A percentile compares a stretch with the other conserved stretches of the same genome.
These are phyloP conservation scores for Effrenium voratum DNA, from an alignment of 73 alveolate genomes.

Conservation along the genomic window DNA sequence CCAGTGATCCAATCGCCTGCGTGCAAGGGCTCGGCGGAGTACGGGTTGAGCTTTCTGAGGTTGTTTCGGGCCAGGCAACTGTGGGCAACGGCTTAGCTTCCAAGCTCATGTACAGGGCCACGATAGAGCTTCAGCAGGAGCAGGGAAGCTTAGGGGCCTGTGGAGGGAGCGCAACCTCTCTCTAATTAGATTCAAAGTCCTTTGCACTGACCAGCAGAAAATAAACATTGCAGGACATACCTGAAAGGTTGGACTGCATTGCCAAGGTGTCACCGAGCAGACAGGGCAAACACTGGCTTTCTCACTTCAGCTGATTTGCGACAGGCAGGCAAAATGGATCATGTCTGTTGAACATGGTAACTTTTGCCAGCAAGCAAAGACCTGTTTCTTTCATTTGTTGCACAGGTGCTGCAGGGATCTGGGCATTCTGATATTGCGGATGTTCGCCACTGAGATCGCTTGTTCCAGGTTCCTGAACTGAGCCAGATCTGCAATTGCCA, in stretches of 20 bases:
- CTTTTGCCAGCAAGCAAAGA: neutral
- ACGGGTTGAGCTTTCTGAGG: no score
- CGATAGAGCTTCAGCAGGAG: slow-evolving; percentile 54
- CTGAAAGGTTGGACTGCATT: neutral
- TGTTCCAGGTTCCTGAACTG: neutral
- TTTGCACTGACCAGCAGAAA: no score
- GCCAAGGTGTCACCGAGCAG: slow-evolving; percentile 77
- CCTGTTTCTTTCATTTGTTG: neutral
- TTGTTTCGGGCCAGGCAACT: no score
- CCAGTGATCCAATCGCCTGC: no score
- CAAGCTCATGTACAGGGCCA: slow-evolving; percentile 58
- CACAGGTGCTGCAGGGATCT: slow-evolving; percentile 50
- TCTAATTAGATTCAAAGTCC: no score
- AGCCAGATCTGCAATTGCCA: neutral
- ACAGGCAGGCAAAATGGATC: neutral
- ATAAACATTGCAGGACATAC: neutral
- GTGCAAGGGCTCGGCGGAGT: no score
- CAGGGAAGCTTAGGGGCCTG: neutral
- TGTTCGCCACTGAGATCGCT: neutral
- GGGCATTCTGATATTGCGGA: slow-evolving; percentile 84
- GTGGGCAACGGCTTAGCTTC: slow-evolving; percentile 76
- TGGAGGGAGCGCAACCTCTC: no score
- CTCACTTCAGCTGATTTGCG: slow-evolving; percentile 90
- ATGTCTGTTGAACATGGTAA: neutral
- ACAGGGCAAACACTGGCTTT: slow-evolving; percentile 37